Percentiles rank a stretch among this genome's conserved stretches.
Evolutionary conservation across 2,329 filamentous ascomycete species (phyloP).

Genomic region (Exophiala mesophila): DNA sequence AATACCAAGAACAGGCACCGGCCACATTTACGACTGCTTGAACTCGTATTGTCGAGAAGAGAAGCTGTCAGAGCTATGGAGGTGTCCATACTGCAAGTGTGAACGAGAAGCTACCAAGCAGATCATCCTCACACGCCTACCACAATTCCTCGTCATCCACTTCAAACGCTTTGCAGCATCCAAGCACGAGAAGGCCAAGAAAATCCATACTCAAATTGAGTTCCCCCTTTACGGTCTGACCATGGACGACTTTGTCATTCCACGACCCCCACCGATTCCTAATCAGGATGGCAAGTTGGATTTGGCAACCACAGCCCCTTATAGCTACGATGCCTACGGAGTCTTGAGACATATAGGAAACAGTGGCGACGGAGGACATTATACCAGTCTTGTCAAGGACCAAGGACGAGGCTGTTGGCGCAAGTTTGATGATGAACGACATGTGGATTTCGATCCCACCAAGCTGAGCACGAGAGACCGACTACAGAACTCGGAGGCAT

Average conservation of each 20-base stretch:
- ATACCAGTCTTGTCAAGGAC: conserved; percentile 66
- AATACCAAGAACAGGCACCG: conserved; percentile 58
- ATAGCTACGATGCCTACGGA: conserved; percentile 79
- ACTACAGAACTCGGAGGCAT: conserved; percentile 59
- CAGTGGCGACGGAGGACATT: conserved; percentile 69
- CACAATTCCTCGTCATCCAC: conserved; percentile 71
- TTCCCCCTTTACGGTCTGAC: conserved; percentile 71
- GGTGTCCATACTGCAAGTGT: conserved; percentile 69
- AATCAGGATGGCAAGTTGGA: conserved; percentile 30
- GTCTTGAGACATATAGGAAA: conserved; percentile 72
- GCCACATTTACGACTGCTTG: conserved; percentile 64
- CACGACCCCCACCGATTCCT: conserved; percentile 37
- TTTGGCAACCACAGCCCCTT: conserved; percentile 48
- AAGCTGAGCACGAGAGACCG: conserved; percentile 45
- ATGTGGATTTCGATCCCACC: conserved; percentile 54
- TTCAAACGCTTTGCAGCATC: conserved; percentile 66
- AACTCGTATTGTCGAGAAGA: conserved; percentile 65
- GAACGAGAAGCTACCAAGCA: conserved; percentile 64
- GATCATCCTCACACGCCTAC: conserved; percentile 70
- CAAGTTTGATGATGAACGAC: conserved; percentile 55
- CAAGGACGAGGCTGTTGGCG: conserved; percentile 55
- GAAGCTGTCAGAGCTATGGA: conserved; percentile 60
- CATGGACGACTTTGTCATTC: conserved; percentile 56
- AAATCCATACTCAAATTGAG: conserved; percentile 66
- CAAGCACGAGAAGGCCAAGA: conserved; percentile 54